Conservation (phyloP, 2,329 filamentous ascomycete species). For the Colletotrichum chlorophyti region DNA sequence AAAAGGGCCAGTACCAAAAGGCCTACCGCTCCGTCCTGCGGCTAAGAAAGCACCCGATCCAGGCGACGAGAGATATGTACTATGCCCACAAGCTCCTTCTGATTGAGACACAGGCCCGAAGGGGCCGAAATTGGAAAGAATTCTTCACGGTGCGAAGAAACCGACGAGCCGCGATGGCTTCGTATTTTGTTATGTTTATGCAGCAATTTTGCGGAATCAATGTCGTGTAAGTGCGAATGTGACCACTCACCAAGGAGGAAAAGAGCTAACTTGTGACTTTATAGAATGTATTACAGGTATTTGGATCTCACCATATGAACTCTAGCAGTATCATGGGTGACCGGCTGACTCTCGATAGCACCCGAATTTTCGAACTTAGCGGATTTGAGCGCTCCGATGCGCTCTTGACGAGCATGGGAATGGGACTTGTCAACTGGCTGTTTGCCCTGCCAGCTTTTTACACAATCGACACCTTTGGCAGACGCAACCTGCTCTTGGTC, state of each 20-base stretch:
- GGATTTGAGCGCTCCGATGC: slow-evolving; percentile 49
- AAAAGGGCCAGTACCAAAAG: slow-evolving; percentile 51
- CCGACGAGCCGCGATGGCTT: slow-evolving; percentile 42
- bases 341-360: no score
- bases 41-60: slow-evolving; percentile 54
- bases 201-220: slow-evolving; percentile 53
- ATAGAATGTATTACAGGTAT: no score
- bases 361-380: slow-evolving; percentile 46
- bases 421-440: slow-evolving; percentile 63
- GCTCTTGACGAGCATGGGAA: slow-evolving; percentile 62
- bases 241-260: no score
- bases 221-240: slow-evolving; percentile 44
- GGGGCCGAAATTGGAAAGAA: slow-evolving; percentile 41
- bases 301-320: no score
- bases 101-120: slow-evolving; percentile 37
- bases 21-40: slow-evolving; percentile 52
- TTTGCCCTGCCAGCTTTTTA: slow-evolving; percentile 65
- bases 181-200: slow-evolving; percentile 47
- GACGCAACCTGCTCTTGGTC: slow-evolving; percentile 60
- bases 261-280: no score
- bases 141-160: slow-evolving; percentile 46
- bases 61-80: slow-evolving; percentile 58
- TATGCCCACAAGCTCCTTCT: slow-evolving; percentile 51
- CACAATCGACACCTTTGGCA: slow-evolving; percentile 66
- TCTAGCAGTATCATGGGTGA: no score